Percentiles rank a stretch among this genome's conserved stretches.
These are phyloP conservation scores for Aspergillus eucalypticola DNA, from an alignment of 2,329 filamentous ascomycete species.

Conservation along the genomic window DNA sequence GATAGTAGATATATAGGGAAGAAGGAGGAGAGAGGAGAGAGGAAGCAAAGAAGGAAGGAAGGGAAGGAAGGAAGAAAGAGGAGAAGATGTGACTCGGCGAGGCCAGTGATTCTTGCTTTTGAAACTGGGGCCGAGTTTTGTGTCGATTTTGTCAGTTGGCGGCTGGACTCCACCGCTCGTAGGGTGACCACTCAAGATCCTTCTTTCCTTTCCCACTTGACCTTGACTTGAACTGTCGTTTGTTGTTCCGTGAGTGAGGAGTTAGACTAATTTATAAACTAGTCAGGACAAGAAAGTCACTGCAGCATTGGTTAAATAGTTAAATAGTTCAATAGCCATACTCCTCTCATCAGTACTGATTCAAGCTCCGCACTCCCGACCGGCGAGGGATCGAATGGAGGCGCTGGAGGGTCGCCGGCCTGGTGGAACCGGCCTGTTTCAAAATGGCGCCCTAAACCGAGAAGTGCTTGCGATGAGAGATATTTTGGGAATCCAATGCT, in stretches of 20 bases:
- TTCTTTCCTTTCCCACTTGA: not conserved
- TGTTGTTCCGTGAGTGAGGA: not conserved
- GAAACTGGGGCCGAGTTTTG: conserved; percentile 7
- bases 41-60: conserved; percentile 12
- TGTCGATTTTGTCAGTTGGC: conserved; percentile 12
- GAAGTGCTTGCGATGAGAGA: not conserved
- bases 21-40: not conserved
- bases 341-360: not conserved
- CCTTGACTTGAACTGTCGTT: not conserved
- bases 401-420: conserved; percentile 4
- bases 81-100: not conserved
- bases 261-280: not conserved
- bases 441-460: conserved; percentile 20
- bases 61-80: conserved; percentile 2
- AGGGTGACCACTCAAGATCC: not conserved
- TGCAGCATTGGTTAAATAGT: not conserved
- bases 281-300: not conserved
- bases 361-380: not conserved
- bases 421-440: conserved; percentile 23
- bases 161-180: not conserved
- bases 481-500: not conserved
- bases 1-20: not conserved
- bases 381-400: conserved; percentile 6
- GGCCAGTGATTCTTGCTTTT: not conserved
- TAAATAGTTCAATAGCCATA: not conserved